Percentiles rank a stretch among this genome's conserved stretches.
Evolutionary conservation across 495 filamentous ascomycete genomes (phyloP).

Genomic region (Aspergillus conjunctus): DNA sequence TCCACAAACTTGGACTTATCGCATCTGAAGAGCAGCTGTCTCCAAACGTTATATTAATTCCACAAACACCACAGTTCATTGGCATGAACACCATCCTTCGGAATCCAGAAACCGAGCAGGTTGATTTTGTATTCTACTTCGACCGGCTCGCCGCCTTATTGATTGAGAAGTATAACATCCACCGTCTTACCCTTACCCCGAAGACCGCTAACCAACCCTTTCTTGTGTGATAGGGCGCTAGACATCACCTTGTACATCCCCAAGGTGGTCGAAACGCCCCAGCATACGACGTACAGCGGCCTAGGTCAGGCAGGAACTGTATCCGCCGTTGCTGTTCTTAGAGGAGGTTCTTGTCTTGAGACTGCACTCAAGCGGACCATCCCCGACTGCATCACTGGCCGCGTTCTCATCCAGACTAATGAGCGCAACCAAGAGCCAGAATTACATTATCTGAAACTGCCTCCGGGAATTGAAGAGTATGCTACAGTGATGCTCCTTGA

Average conservation of each 20-base stretch:
- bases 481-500: conserved; percentile 84
- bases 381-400: conserved; percentile 86
- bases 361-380: conserved; percentile 85
- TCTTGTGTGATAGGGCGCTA: conserved; percentile 56
- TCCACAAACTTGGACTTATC: conserved; percentile 69
- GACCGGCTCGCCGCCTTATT: conserved; percentile 82
- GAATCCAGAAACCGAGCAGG: conserved; percentile 72
- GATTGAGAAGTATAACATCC: conserved; percentile 66
- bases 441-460: conserved; percentile 81
- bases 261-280: conserved; percentile 66
- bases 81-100: conserved; percentile 92
- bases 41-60: conserved; percentile 67
- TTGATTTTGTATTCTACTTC: conserved; percentile 97
- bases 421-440: conserved; percentile 83
- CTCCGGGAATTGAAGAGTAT: conserved; percentile 67
- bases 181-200: not conserved
- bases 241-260: conserved; percentile 69
- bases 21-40: conserved; percentile 72
- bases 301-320: conserved; percentile 66
- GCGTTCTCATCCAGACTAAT: conserved; percentile 88
- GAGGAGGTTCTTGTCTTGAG: conserved; percentile 85
- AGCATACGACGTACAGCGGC: conserved; percentile 66
- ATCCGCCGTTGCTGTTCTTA: conserved; percentile 84
- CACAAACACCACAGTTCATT: conserved; percentile 72
- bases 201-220: not conserved